Evolutionary conservation across 371 early-diverging fungal species (phyloP).

Genomic region (Mucor circinelloides): DNA sequence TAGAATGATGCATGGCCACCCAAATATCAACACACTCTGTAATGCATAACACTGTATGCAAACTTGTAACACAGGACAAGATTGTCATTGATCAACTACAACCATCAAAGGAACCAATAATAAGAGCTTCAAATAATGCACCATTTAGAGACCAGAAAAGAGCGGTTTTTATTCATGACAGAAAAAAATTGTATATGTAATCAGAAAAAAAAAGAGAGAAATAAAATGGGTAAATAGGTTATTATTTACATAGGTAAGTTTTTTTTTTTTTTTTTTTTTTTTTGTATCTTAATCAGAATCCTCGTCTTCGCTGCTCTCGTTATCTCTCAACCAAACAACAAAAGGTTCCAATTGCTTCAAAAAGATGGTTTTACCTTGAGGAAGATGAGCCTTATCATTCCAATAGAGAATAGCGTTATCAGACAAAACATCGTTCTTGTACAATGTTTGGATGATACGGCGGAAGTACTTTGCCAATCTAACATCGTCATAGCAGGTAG

Average conservation of each 20-base stretch:
- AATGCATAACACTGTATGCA: background rate
- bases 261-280: background rate
- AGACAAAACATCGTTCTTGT: constrained; percentile 88
- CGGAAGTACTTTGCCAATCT: constrained; percentile 86
- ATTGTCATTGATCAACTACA: background rate
- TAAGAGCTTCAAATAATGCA: too few species aligned
- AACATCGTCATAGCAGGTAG: constrained; percentile 86
- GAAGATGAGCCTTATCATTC: constrained; percentile 87
- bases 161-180: background rate
- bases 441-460: constrained; percentile 77
- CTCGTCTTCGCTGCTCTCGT: constrained; percentile 78
- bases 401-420: constrained; percentile 92
- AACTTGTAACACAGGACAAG: background rate
- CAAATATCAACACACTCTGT: background rate
- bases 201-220: background rate
- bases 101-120: background rate
- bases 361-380: constrained; percentile 87
- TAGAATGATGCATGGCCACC: background rate
- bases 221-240: background rate
- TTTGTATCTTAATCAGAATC: constrained; percentile 25
- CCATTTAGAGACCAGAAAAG: background rate
- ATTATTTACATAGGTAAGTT: background rate
- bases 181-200: background rate
- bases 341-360: constrained; percentile 92
- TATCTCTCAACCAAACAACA: constrained; percentile 79